Percentiles rank a stretch among this genome's conserved stretches.
Conservation (phyloP, 345 rosid genomes). For the Capsella bursapastoris region DNA sequence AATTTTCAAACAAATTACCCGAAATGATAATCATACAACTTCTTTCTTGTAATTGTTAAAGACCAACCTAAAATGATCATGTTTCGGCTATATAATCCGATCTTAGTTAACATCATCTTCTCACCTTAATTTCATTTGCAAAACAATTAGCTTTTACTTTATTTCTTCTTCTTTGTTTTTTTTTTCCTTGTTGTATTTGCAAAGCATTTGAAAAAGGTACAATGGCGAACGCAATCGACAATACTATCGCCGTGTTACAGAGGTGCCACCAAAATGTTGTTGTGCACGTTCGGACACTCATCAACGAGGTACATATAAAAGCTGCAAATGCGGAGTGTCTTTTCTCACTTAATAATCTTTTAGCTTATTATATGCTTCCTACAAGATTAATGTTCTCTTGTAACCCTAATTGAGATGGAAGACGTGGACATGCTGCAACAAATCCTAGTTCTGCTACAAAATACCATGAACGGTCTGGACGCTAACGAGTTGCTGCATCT, state of each 20-base stretch:
- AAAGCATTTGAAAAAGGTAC: not conserved
- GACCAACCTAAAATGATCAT: not conserved
- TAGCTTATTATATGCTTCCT: not conserved
- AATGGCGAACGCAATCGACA: not conserved
- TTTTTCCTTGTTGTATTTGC: not conserved
- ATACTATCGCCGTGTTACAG: too few species aligned
- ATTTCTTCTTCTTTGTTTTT: not conserved
- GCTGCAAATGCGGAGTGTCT: not conserved
- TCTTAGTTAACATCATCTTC: not conserved
- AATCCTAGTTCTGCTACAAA: not conserved
- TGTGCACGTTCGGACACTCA: too few species aligned
- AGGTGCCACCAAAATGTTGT: too few species aligned
- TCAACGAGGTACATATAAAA: too few species aligned
- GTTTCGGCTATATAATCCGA: not conserved
- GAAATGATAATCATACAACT: not conserved
- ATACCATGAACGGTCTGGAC: not conserved
- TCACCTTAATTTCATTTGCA: not conserved
- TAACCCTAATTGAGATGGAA: not conserved
- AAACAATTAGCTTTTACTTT: not conserved
- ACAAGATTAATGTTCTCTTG: not conserved
- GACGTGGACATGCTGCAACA: not conserved
- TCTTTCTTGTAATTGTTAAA: not conserved
- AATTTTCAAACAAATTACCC: not conserved
- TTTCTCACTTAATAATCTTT: not conserved
- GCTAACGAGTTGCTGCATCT: not conserved